Percentiles rank a stretch among this genome's conserved stretches.
These are phyloP conservation scores for Geotrichum candidum DNA, from an alignment of 1,139 yeast species.

Conservation along the genomic window DNA sequence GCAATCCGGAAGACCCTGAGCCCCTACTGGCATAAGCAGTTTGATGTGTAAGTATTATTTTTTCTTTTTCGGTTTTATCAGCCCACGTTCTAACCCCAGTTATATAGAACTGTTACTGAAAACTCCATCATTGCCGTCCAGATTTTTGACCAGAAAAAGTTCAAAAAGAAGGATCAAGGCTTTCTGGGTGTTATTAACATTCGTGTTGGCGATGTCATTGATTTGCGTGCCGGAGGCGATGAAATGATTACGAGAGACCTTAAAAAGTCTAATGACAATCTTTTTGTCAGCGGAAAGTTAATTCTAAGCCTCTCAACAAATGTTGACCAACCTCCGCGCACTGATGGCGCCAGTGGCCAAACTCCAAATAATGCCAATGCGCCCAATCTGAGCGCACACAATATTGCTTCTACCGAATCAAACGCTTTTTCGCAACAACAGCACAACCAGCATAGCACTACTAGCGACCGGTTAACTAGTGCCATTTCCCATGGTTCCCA, in stretches of 20 bases:
- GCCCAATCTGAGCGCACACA: constrained; percentile 16
- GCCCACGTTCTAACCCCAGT: neutral
- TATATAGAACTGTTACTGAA: constrained; percentile 56
- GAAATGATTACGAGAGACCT: constrained; percentile 92
- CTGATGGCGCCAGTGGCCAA: constrained; percentile 19
- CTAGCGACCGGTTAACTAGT: constrained; percentile 19
- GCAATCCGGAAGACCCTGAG: constrained; percentile 91
- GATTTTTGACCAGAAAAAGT: constrained; percentile 93
- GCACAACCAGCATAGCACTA: constrained; percentile 19
- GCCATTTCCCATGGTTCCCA: constrained; percentile 11
- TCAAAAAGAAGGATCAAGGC: constrained; percentile 98
- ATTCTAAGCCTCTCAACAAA: constrained; percentile 48
- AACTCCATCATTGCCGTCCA: constrained; percentile 86
- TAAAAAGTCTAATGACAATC: constrained; percentile 83
- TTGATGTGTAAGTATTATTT: constrained; percentile 42
- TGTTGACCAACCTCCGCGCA: constrained; percentile 1
- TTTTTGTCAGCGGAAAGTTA: constrained; percentile 87
- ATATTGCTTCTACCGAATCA: constrained; percentile 21
- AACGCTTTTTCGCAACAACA: constrained; percentile 25
- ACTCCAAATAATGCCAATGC: constrained; percentile 13
- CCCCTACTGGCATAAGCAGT: constrained; percentile 96
- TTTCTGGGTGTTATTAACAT: constrained; percentile 93
- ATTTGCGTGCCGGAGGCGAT: constrained; percentile 50
- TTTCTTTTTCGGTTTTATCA: constrained; percentile 21
- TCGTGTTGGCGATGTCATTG: constrained; percentile 83